phyloP scores from a whole-genome alignment of 129 eudicot species.

The carrot (Daucus carota) region DH1_v3.0 NC_030383.2:14553501-14554000 shows the following conservation, averaged over 20 bases:
- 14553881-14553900: background rate
- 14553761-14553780: constrained; percentile 63
- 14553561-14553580: background rate
- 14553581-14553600: constrained; percentile 54
- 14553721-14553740: constrained; percentile 60
- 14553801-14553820: constrained; percentile 27
- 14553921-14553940: background rate
- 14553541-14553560: background rate
- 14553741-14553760: constrained; percentile 50
- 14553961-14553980: background rate
- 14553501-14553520: background rate
- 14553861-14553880: background rate
- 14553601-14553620: constrained; percentile 71
- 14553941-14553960: background rate
- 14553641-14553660: constrained; percentile 86
- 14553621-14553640: constrained; percentile 62
- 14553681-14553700: constrained; percentile 64
- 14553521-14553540: background rate
- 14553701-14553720: constrained; percentile 45
- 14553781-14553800: constrained; percentile 58
- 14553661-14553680: constrained; percentile 77
- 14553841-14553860: background rate
- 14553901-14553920: background rate
- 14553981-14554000: background rate
- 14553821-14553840: background rate